These are phyloP conservation scores for Lodderomyces metapsilosis DNA, from an alignment of 1,139 yeast species.

Conservation along the genomic window DNA sequence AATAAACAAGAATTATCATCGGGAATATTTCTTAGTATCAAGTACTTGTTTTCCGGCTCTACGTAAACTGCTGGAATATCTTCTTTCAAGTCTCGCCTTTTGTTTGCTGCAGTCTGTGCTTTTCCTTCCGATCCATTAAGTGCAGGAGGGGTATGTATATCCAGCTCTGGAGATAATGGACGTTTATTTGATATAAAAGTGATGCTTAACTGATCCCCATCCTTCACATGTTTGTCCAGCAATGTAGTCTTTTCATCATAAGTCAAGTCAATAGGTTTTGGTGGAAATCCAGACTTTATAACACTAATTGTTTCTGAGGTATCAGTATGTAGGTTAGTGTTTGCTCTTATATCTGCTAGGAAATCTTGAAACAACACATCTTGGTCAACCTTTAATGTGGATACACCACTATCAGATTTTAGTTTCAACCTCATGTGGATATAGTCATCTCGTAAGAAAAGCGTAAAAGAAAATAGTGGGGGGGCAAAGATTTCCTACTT, in stretches of 20 bases:
- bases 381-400: conserved; percentile 17
- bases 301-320: conserved; percentile 13
- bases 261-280: conserved; percentile 38
- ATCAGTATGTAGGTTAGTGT: conserved; percentile 16
- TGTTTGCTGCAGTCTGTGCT: conserved; percentile 2
- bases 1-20: conserved; percentile 83
- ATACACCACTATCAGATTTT: conserved; percentile 19
- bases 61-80: conserved; percentile 31
- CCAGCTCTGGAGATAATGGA: conserved; percentile 4
- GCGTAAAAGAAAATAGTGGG: not conserved
- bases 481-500: too few relatives aligned
- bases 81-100: conserved; percentile 10
- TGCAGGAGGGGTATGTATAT: not conserved
- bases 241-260: conserved; percentile 20
- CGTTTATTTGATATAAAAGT: conserved; percentile 19
- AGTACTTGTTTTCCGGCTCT: conserved; percentile 20
- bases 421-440: conserved; percentile 24
- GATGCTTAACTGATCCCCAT: conserved; percentile 58
- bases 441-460: not conserved
- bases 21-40: conserved; percentile 60
- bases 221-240: conserved; percentile 42
- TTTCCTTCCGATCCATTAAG: not conserved
- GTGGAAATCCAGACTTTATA: conserved; percentile 63
- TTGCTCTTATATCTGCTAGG: conserved; percentile 15
- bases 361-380: conserved; percentile 17